phyloP scores from a whole-genome alignment of 1,284 basidiomycete species.

The Austroboletus niveus region DNA sequence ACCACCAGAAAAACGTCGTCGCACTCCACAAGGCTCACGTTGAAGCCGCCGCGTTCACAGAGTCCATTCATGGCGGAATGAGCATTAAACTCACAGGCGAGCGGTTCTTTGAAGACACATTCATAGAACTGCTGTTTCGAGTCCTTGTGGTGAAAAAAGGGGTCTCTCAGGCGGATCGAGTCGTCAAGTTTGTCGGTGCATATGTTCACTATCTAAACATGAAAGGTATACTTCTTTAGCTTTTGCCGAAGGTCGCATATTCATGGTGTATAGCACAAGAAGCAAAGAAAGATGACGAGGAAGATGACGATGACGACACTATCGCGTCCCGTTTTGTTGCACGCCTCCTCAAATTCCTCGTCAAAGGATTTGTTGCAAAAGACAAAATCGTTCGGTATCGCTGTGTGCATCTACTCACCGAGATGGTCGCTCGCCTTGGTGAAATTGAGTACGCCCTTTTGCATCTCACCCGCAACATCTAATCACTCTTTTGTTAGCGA shows the following conservation, averaged over 20 bases:
- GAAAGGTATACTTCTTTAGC: conserved; percentile 54
- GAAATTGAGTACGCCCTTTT: conserved; percentile 71
- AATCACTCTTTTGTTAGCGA: conserved; percentile 52
- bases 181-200: conserved; percentile 82
- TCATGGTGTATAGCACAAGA: conserved; percentile 29
- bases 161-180: conserved; percentile 72
- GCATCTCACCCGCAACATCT: too few relatives aligned
- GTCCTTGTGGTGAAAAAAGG: conserved; percentile 86
- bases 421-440: conserved; percentile 77
- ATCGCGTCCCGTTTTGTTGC: conserved; percentile 72
- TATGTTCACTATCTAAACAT: conserved; percentile 81
- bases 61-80: conserved; percentile 49
- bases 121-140: conserved; percentile 71
- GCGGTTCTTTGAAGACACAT: conserved; percentile 72
- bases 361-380: conserved; percentile 85
- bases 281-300: conserved; percentile 36
- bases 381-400: conserved; percentile 88
- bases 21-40: conserved; percentile 82
- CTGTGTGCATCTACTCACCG: conserved; percentile 75
- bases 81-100: conserved; percentile 74
- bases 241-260: not conserved
- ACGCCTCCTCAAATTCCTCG: conserved; percentile 73
- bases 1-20: conserved; percentile 91
- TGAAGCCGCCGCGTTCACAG: conserved; percentile 59
- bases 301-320: conserved; percentile 65